Conservation (phyloP, 2,329 filamentous ascomycete species). For the Xylariaceae sp. region DNA sequence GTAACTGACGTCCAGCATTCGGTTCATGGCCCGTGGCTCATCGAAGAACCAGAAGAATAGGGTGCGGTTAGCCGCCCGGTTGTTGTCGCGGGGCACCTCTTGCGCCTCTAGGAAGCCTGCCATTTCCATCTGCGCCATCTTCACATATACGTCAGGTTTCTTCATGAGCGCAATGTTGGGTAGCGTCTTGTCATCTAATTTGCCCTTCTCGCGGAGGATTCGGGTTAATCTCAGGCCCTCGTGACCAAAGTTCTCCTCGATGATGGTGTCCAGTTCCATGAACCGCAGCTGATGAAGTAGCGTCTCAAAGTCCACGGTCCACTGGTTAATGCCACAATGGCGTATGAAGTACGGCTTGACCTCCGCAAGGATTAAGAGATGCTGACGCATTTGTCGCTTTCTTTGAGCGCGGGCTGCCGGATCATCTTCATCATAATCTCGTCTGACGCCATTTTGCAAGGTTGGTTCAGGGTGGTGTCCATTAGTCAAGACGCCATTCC, state of each 20-base stretch:
- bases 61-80: conserved; percentile 76
- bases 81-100: conserved; percentile 87
- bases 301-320: conserved; percentile 78
- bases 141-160: conserved; percentile 78
- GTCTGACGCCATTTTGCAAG: conserved; percentile 27
- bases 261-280: conserved; percentile 75
- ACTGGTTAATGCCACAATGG: conserved; percentile 68
- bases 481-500: conserved; percentile 25
- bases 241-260: conserved; percentile 73
- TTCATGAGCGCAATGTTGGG: conserved; percentile 78
- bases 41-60: conserved; percentile 94
- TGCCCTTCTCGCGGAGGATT: conserved; percentile 82
- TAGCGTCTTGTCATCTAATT: conserved; percentile 90
- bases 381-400: conserved; percentile 63
- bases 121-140: conserved; percentile 82
- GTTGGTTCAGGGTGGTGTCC: conserved; percentile 18
- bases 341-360: conserved; percentile 67
- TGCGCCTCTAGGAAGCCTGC: conserved; percentile 87
- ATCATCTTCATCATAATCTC: conserved; percentile 47
- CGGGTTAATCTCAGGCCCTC: conserved; percentile 79
- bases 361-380: conserved; percentile 70
- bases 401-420: conserved; percentile 42
- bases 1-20: conserved; percentile 78
- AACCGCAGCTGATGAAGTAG: conserved; percentile 71
- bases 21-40: conserved; percentile 64